A percentile compares a stretch with the other conserved stretches of the same genome.
phyloP scores from a whole-genome alignment of 139 green algal species.

The Closterium sp. region DNA sequence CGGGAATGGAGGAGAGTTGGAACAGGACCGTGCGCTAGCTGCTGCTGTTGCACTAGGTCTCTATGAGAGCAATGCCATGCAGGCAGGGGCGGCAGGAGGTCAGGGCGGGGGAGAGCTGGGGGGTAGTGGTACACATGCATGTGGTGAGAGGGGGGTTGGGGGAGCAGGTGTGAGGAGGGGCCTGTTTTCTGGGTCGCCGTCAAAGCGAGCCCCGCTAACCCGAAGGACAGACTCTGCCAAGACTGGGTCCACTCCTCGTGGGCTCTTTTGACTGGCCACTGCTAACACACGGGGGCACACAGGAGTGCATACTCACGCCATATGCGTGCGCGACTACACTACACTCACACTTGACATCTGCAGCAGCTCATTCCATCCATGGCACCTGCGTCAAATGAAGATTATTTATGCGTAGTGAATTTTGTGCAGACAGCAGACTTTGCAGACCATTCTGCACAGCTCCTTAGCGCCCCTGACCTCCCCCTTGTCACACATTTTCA shows the following conservation, averaged over 20 bases:
- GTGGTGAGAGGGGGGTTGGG: neutral
- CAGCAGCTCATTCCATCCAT: neutral
- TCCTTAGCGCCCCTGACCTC: neutral
- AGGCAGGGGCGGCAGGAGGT: neutral
- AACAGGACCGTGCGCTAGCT: neutral
- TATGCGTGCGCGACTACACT: too few relatives aligned
- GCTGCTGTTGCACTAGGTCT: neutral
- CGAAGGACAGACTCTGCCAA: neutral
- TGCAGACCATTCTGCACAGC: too few relatives aligned
- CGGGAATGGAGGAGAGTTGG: neutral
- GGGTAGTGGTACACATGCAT: neutral
- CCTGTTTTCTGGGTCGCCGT: neutral
- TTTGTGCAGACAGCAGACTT: too few relatives aligned
- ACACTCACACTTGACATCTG: neutral
- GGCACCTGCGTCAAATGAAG: neutral
- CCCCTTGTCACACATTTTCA: too few relatives aligned
- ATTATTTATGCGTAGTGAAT: neutral
- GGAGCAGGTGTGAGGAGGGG: neutral
- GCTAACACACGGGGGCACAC: neutral
- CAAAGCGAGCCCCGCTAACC: neutral
- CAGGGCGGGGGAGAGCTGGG: neutral
- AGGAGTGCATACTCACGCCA: too few relatives aligned
- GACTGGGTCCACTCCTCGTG: neutral
- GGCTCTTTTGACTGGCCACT: neutral
- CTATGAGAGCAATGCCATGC: neutral